Percentiles rank a stretch among this genome's conserved stretches.
These are phyloP conservation scores for Diaporthe amygdali DNA, from an alignment of 2,329 filamentous ascomycete genomes.

Conservation along the genomic window DNA sequence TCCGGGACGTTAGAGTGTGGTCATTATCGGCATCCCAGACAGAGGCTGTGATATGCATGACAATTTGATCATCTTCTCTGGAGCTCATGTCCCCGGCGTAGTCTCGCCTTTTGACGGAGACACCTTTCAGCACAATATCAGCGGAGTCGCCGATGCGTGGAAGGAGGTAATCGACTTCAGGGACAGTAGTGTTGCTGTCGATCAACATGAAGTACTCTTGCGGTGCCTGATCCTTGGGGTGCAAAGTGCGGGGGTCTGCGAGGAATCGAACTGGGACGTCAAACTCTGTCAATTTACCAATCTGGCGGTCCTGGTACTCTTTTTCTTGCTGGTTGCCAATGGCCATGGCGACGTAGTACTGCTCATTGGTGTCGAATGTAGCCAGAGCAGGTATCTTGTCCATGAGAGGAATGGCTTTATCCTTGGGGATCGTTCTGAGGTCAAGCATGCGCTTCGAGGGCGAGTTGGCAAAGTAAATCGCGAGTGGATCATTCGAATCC, in stretches of 20 bases:
- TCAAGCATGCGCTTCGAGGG: neutral
- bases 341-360: neutral
- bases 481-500: neutral
- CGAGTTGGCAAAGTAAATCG: neutral
- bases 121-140: neutral
- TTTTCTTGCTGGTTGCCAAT: neutral
- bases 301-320: neutral
- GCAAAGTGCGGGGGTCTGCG: neutral
- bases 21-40: neutral
- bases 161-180: neutral
- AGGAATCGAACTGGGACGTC: neutral
- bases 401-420: neutral
- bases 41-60: neutral
- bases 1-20: no score
- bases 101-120: neutral
- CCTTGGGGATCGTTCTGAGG: neutral
- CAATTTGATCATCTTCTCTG: neutral
- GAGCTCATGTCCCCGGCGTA: neutral
- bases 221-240: neutral
- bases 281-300: neutral
- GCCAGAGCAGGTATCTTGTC: neutral
- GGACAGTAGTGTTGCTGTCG: no score
- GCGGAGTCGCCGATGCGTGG: neutral
- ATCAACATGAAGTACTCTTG: neutral
- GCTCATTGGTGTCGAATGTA: neutral